Percentiles rank a stretch among this genome's conserved stretches.
phyloP scores from a whole-genome alignment of 345 rosid genomes.

The Citrus australasica region DNA sequence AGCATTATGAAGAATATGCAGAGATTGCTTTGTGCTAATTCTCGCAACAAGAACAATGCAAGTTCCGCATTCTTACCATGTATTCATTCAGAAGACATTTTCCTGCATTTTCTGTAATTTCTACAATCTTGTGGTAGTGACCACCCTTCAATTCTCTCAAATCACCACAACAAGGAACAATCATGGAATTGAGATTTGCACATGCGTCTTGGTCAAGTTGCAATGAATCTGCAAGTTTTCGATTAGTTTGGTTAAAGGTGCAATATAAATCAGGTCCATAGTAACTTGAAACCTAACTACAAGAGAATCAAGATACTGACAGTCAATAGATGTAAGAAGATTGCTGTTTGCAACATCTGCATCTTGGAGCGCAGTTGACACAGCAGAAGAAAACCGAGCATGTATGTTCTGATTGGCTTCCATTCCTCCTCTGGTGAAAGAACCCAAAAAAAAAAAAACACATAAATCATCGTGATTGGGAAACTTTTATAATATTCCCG shows the following conservation, averaged over 20 bases:
- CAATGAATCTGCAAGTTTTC: slow-evolving; percentile 60
- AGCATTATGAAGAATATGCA: too few species aligned
- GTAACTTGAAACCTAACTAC: neutral
- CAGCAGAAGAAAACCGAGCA: slow-evolving; percentile 65
- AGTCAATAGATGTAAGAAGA: slow-evolving; percentile 66
- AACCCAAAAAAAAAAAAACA: neutral
- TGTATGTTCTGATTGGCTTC: slow-evolving; percentile 68
- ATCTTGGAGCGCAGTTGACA: slow-evolving; percentile 64
- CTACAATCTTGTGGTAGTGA: slow-evolving; percentile 77
- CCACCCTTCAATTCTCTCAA: slow-evolving; percentile 78
- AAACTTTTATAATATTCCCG: neutral
- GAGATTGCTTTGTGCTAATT: too few species aligned
- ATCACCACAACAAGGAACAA: slow-evolving; percentile 74
- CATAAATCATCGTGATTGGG: slow-evolving; percentile 1
- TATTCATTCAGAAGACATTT: slow-evolving; percentile 90
- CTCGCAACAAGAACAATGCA: too few species aligned
- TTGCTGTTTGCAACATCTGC: slow-evolving; percentile 57
- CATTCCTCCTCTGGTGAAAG: slow-evolving; percentile 64
- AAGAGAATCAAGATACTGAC: slow-evolving; percentile 46
- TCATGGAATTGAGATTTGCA: slow-evolving; percentile 75
- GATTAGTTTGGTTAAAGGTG: slow-evolving; percentile 1
- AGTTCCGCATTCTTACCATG: slow-evolving; percentile 38
- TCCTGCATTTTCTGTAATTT: slow-evolving; percentile 81
- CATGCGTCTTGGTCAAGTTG: slow-evolving; percentile 91
- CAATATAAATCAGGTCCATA: neutral